These are phyloP conservation scores for Trichophyton simii DNA, from an alignment of 2,329 filamentous ascomycete species.

Conservation along the genomic window DNA sequence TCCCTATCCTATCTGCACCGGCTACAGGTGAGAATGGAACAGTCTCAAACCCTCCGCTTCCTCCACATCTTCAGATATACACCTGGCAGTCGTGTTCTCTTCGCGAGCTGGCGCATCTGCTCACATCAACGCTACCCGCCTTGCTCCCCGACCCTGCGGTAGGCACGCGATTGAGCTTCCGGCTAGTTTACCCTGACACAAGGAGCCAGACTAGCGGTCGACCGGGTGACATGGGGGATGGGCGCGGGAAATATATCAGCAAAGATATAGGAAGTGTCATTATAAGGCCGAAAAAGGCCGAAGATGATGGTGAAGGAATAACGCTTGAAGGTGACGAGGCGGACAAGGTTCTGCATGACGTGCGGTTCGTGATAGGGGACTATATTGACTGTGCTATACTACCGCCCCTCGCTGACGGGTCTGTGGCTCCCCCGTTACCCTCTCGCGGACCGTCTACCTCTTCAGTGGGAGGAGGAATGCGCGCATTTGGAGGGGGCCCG, in stretches of 20 bases:
- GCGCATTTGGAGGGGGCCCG: slow-evolving; percentile 21
- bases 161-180: slow-evolving; percentile 76
- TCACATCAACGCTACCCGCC: slow-evolving; percentile 55
- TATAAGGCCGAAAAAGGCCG: slow-evolving; percentile 28
- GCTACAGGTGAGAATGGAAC: slow-evolving; percentile 30
- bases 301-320: not conserved
- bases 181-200: slow-evolving; percentile 72
- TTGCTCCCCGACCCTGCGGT: slow-evolving; percentile 61
- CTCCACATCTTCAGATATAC: slow-evolving; percentile 65
- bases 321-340: slow-evolving; percentile 45
- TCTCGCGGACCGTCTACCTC: slow-evolving; percentile 18
- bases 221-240: slow-evolving; percentile 22
- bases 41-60: slow-evolving; percentile 49
- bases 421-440: slow-evolving; percentile 46
- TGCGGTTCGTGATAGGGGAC: slow-evolving; percentile 76
- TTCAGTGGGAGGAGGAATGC: slow-evolving; percentile 35
- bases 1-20: slow-evolving; percentile 21
- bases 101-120: slow-evolving; percentile 63
- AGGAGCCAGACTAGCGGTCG: slow-evolving; percentile 23
- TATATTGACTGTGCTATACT: slow-evolving; percentile 74
- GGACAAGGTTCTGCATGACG: slow-evolving; percentile 62
- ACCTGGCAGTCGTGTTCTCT: slow-evolving; percentile 76
- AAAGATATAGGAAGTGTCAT: slow-evolving; percentile 77
- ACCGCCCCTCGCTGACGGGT: slow-evolving; percentile 60
- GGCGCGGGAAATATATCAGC: slow-evolving; percentile 53